phyloP scores from a whole-genome alignment of 2,329 filamentous ascomycete species.

The Nemania sp. region DNA sequence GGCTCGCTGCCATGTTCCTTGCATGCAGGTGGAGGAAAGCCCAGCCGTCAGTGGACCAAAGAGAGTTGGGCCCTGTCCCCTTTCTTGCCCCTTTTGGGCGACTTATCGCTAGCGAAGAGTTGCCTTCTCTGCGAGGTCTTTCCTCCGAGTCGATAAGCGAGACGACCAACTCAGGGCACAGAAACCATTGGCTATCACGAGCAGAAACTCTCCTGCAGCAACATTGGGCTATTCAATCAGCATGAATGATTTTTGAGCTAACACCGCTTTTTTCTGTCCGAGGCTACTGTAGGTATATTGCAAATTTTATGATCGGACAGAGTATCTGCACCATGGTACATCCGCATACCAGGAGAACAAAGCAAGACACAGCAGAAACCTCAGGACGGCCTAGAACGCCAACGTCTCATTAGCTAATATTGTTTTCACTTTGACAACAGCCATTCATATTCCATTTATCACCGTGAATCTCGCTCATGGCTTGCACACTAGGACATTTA shows the following conservation, averaged over 20 bases:
- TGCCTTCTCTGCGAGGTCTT: neutral
- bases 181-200: slow-evolving; percentile 12
- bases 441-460: slow-evolving; percentile 1
- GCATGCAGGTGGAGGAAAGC: slow-evolving; percentile 11
- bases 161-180: neutral
- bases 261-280: slow-evolving; percentile 9
- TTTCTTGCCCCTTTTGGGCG: slow-evolving; percentile 22
- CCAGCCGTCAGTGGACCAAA: slow-evolving; percentile 13
- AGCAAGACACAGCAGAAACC: no score
- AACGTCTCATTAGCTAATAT: slow-evolving; percentile 5
- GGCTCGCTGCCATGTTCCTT: slow-evolving; percentile 24
- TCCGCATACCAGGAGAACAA: neutral
- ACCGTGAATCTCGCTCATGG: slow-evolving; percentile 8
- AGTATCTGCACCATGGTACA: slow-evolving; percentile 4
- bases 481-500: neutral
- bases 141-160: slow-evolving; percentile 16
- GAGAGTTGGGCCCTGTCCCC: slow-evolving; percentile 5
- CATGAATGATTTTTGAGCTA: slow-evolving; percentile 9
- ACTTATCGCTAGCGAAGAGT: neutral
- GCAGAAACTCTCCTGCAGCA: slow-evolving; percentile 1
- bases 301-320: slow-evolving; percentile 4
- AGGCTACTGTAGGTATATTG: slow-evolving; percentile 16
- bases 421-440: neutral
- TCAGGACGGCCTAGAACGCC: slow-evolving; percentile 1
- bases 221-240: slow-evolving; percentile 16